phyloP scores from a whole-genome alignment of 2,329 filamentous ascomycete genomes.

The Pseudocercospora ulei region DNA sequence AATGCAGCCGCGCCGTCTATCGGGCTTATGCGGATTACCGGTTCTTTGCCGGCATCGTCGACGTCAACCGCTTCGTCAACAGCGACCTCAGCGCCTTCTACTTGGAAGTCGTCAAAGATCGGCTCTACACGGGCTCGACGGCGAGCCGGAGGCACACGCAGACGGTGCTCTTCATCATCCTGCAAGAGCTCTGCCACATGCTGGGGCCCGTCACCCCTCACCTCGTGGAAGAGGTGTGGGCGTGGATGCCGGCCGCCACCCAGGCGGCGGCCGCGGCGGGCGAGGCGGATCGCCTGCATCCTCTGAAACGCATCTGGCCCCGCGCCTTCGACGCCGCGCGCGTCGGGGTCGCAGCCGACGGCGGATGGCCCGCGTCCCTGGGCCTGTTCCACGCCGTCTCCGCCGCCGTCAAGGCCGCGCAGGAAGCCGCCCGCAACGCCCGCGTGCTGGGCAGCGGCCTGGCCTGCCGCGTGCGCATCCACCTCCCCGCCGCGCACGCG shows the following conservation, averaged over 20 bases:
- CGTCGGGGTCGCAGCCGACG: slow-evolving; percentile 3
- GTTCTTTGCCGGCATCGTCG: slow-evolving; percentile 66
- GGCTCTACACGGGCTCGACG: slow-evolving; percentile 72
- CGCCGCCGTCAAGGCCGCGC: slow-evolving; percentile 60
- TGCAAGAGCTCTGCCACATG: slow-evolving; percentile 64
- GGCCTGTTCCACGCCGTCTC: slow-evolving; percentile 44
- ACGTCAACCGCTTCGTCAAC: slow-evolving; percentile 71
- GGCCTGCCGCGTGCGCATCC: slow-evolving; percentile 59
- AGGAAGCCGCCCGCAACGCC: slow-evolving; percentile 61
- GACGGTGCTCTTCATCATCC: slow-evolving; percentile 51
- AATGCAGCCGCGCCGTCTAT: slow-evolving; percentile 56
- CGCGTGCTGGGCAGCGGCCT: slow-evolving; percentile 73
- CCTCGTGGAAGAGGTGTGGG: slow-evolving; percentile 82
- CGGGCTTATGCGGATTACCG: slow-evolving; percentile 61
- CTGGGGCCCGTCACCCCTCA: slow-evolving; percentile 71
- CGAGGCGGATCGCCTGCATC: slow-evolving; percentile 17
- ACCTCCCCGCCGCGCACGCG: slow-evolving; percentile 18
- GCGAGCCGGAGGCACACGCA: slow-evolving; percentile 52
- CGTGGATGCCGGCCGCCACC: slow-evolving; percentile 52
- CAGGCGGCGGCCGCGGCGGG: slow-evolving; percentile 4
- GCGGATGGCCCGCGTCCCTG: slow-evolving; percentile 42
- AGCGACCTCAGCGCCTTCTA: slow-evolving; percentile 86
- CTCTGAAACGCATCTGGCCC: slow-evolving; percentile 27
- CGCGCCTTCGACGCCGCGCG: slow-evolving; percentile 17
- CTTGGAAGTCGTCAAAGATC: slow-evolving; percentile 83